phyloP scores from a whole-genome alignment of 129 eudicot species.

The Chrysanthemum seticuspe region DNA sequence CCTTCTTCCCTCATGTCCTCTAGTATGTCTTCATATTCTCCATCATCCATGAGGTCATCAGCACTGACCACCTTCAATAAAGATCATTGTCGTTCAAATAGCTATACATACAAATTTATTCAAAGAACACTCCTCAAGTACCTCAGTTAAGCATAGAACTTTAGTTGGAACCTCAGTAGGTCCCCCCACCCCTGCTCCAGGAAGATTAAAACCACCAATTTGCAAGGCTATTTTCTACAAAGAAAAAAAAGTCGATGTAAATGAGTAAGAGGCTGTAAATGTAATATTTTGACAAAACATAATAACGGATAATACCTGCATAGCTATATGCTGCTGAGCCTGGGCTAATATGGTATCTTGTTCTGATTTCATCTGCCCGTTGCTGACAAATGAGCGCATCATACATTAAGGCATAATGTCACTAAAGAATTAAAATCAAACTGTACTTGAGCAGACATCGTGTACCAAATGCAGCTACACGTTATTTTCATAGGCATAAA shows the following conservation, averaged over 20 bases:
- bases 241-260: neutral
- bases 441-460: neutral
- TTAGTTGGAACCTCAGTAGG: slow-evolving; percentile 65
- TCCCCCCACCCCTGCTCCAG: slow-evolving; percentile 34
- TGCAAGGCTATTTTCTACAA: slow-evolving; percentile 67
- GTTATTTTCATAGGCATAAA: too few relatives aligned
- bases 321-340: slow-evolving; percentile 86
- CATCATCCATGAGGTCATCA: slow-evolving; percentile 74
- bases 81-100: neutral
- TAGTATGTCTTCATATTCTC: slow-evolving; percentile 78
- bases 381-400: slow-evolving; percentile 38
- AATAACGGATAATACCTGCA: slow-evolving; percentile 48
- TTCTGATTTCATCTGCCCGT: slow-evolving; percentile 74
- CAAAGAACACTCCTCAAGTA: slow-evolving; percentile 24
- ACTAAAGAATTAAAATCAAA: neutral
- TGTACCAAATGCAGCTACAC: neutral
- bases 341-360: slow-evolving; percentile 75
- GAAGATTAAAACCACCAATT: slow-evolving; percentile 60
- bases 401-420: neutral
- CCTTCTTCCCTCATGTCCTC: slow-evolving; percentile 95
- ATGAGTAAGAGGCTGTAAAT: neutral
- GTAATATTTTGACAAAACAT: neutral
- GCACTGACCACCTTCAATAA: slow-evolving; percentile 56
- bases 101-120: neutral
- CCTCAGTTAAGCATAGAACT: slow-evolving; percentile 85